phyloP scores from a whole-genome alignment of 2,329 filamentous ascomycete genomes.

The Truncatella angustata region DNA sequence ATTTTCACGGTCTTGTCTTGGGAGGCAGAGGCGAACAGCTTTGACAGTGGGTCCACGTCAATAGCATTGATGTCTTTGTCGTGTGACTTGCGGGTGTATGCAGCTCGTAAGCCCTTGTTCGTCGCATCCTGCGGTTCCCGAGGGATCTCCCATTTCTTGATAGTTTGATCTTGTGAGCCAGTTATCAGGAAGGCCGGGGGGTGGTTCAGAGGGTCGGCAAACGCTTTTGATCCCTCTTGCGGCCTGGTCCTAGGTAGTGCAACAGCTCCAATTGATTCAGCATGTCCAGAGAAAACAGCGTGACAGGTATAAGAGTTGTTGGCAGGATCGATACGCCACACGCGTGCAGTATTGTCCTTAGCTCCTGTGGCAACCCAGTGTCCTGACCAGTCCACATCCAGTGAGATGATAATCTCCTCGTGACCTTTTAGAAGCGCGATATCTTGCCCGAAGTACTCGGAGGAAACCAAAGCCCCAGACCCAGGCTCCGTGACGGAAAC shows the following conservation, averaged over 20 bases:
- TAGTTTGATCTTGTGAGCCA: constrained; percentile 90
- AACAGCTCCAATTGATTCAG: constrained; percentile 90
- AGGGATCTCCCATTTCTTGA: constrained; percentile 89
- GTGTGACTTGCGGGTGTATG: constrained; percentile 91
- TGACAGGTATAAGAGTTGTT: constrained; percentile 76
- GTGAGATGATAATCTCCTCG: constrained; percentile 90
- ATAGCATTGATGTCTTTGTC: constrained; percentile 99
- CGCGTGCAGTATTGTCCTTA: constrained; percentile 90
- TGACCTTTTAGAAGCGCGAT: constrained; percentile 84
- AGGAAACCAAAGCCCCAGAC: constrained; percentile 27
- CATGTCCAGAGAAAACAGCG: constrained; percentile 83
- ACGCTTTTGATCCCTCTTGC: constrained; percentile 65
- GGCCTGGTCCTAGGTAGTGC: constrained; percentile 73
- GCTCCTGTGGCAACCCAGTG: constrained; percentile 95
- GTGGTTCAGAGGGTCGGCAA: constrained; percentile 70
- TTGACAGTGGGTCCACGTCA: constrained; percentile 70
- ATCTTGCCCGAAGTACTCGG: constrained; percentile 82
- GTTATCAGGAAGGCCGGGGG: constrained; percentile 85
- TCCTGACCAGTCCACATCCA: constrained; percentile 95
- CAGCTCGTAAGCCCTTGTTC: constrained; percentile 61
- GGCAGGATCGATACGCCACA: constrained; percentile 82
- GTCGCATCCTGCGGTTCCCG: constrained; percentile 45
- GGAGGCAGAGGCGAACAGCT: constrained; percentile 92
- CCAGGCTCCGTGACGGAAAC: constrained; percentile 63
- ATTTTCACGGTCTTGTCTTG: constrained; percentile 98